Evolutionary conservation across 2,329 filamentous ascomycete genomes (phyloP), one percentile per base, ranked within the genome.

Genomic region (Arthrobotrys sinensis): DNA sequence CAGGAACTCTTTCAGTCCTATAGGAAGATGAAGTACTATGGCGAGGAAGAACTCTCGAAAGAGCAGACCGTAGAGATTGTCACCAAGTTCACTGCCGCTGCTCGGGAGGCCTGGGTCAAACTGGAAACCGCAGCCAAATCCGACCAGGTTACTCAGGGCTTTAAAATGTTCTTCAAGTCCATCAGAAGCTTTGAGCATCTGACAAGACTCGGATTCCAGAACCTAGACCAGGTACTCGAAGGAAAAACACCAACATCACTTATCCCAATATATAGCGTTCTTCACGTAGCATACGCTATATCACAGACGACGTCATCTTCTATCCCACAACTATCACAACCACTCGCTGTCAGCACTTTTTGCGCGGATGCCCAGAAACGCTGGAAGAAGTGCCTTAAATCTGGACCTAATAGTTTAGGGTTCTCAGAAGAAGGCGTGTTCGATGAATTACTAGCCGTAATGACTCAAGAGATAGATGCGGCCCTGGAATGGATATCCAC

Each of bases 1-100:
- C 55, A 66, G 12, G 73, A 77, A n/a, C 73, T 77, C n/a, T 77
- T 77, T 46, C 65, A 71, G 46, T 77, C 73, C 10, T 77, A 77
- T 43, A 16, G 73, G 34, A 70, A 70, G 19, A 77, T 77, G 57
- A 77, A 77, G 48, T 77, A 77, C 21, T 77, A 77, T 36, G 73
- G 73, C n/a, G 73, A 77, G 67, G 73, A 77, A 38, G 60, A 77
- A 16, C 36, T 65, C 16, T 77, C 73, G 0, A 77, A 77, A n/a
- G 73, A 77, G 19, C 53, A 70, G 52, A 77, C 73, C 1, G 50
- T 67, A 4, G 73, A 77, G 21, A 71, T 77, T n/a, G 60, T 71
- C 12, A 66, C 57, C n/a, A 77, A 77, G 21, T 77, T 77, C 52
- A 77, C 73, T 1, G 57, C 73, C 3, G 38, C 73, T 12, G 73